These are phyloP conservation scores for Fusarium sororula DNA, from an alignment of 2,329 filamentous ascomycete genomes.

Conservation along the genomic window DNA sequence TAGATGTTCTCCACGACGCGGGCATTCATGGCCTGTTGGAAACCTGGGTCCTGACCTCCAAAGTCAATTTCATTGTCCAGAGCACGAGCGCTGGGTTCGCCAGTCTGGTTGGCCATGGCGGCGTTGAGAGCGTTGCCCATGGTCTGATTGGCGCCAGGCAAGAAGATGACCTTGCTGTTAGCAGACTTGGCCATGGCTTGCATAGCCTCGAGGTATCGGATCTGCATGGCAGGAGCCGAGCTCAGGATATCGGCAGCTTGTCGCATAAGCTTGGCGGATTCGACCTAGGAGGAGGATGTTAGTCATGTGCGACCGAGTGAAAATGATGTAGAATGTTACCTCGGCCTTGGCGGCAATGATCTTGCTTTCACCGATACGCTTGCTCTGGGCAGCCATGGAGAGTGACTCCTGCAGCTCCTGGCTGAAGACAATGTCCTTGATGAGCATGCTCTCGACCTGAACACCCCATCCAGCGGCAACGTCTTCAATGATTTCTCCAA, in stretches of 20 bases:
- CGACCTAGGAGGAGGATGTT: conserved; percentile 63
- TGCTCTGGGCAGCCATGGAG: conserved; percentile 98
- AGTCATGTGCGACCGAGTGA: not conserved
- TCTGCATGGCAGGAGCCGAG: conserved; percentile 96
- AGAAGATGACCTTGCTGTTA: conserved; percentile 88
- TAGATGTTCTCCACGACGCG: conserved; percentile 88
- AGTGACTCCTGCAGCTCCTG: conserved; percentile 94
- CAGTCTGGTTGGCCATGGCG: conserved; percentile 55
- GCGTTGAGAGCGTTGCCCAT: conserved; percentile 58
- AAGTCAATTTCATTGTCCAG: conserved; percentile 57
- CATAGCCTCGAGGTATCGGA: conserved; percentile 98
- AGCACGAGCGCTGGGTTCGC: conserved; percentile 61
- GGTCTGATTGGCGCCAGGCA: conserved; percentile 70
- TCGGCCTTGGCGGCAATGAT: conserved; percentile 97
- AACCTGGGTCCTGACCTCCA: conserved; percentile 65
- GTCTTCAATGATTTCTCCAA: conserved; percentile 97
- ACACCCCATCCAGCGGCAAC: conserved; percentile 95
- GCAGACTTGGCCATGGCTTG: conserved; percentile 97
- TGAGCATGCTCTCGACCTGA: conserved; percentile 96
- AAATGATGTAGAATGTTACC: conserved; percentile 44
- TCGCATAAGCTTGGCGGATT: conserved; percentile 92
- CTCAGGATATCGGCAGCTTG: conserved; percentile 93
- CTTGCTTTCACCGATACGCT: conserved; percentile 98
- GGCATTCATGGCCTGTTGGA: conserved; percentile 84
- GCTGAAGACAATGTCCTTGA: conserved; percentile 99